Evolutionary conservation across 1,139 yeast species (phyloP), one percentile per base, ranked within the genome.

Genomic region (Suhomyces bolitotheri): DNA sequence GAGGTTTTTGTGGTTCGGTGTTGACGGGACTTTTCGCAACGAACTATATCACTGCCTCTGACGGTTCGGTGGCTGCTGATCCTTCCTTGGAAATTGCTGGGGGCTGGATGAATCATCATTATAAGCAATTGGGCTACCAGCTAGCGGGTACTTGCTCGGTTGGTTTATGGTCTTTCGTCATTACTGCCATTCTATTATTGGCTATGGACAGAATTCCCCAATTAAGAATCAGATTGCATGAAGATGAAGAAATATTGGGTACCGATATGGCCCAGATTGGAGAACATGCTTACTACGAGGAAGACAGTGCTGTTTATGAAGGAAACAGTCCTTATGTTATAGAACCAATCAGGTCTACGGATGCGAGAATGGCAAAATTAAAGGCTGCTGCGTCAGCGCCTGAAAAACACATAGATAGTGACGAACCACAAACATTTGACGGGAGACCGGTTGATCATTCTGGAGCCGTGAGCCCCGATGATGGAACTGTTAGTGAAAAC

Each of bases 91-190:
- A 58, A n/a, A 86, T 87, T 47, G 70, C 57, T 22, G 95, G 96
- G 54, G 97, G 98, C 39, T 90, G 98, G 97, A 68, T 90, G 54
- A 88, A 87, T 73, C 94, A 87, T 58, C 82, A 89, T 73, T 90
- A 76, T 64, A 76, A 70, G 40, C 97, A 90, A 72, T 80, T 90
- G 45, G 97, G 96, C 41, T 89, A 82, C 71, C 97, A 90, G 71
- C 72, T 90, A 50, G 97, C 97, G 29, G 96, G 88, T 36, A 74
- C 83, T 46, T 68, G 74, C 44, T 73, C 96, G 16, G 78, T 82
- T 42, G 80, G 82, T 44, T 78, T 78, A 17, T 90, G 95, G 94
- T 76, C 96, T 9, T 87, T 87, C 56, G 75, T 66, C 11, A 76
- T 89, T 38, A 88, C 97, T 23, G 73, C 83, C 5, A 69, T 86